Evolutionary conservation across 768 basidiomycete genomes (phyloP).

Genomic region (Termitomyces sp.): DNA sequence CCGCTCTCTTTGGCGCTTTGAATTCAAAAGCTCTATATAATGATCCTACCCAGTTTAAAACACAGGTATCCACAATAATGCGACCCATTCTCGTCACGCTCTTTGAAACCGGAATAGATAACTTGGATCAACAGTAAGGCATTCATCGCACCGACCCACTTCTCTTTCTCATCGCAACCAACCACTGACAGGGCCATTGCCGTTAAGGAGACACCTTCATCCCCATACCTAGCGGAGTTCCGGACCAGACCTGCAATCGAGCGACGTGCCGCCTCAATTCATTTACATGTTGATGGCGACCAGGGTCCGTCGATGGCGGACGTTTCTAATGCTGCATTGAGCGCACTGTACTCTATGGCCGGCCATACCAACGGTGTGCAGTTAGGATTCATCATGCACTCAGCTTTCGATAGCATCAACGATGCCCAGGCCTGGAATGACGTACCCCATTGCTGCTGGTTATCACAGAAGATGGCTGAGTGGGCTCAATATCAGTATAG

Average conservation of each 20-base stretch:
- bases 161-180: slow-evolving; percentile 6
- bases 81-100: slow-evolving; percentile 70
- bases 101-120: slow-evolving; percentile 55
- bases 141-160: slow-evolving; percentile 7
- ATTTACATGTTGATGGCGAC: slow-evolving; percentile 85
- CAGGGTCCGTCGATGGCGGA: slow-evolving; percentile 72
- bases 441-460: slow-evolving; percentile 77
- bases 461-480: slow-evolving; percentile 72
- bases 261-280: slow-evolving; percentile 85
- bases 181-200: slow-evolving; percentile 46
- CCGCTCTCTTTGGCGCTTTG: slow-evolving; percentile 75
- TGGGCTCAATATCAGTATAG: slow-evolving; percentile 95
- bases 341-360: slow-evolving; percentile 68
- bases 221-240: slow-evolving; percentile 83
- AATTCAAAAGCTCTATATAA: slow-evolving; percentile 84
- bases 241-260: slow-evolving; percentile 76
- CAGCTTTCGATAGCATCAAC: slow-evolving; percentile 69
- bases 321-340: slow-evolving; percentile 72
- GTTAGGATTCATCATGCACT: slow-evolving; percentile 68
- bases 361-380: slow-evolving; percentile 78
- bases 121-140: slow-evolving; percentile 70
- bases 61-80: slow-evolving; percentile 70
- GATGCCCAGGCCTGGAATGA: slow-evolving; percentile 62
- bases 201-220: slow-evolving; percentile 69
- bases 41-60: slow-evolving; percentile 66